phyloP scores from a whole-genome alignment of 2,329 filamentous ascomycete species.

The Xylariaceae sp. region DNA sequence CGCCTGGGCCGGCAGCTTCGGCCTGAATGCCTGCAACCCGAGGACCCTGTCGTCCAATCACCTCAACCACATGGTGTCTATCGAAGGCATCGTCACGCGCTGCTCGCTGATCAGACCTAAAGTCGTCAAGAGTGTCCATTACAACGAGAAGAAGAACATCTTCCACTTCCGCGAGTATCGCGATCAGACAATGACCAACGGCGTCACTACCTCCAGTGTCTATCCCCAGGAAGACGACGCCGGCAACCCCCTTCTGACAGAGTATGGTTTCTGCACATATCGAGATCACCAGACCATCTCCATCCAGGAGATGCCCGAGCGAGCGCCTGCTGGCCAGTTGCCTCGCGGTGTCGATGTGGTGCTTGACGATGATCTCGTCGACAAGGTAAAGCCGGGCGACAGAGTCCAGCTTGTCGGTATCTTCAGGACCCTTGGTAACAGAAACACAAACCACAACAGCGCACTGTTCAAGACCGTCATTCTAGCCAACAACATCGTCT shows the following conservation, averaged over 20 bases:
- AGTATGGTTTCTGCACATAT: slow-evolving; percentile 95
- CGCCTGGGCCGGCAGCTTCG: slow-evolving; percentile 95
- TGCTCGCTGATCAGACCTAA: slow-evolving; percentile 95
- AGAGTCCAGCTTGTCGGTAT: slow-evolving; percentile 96
- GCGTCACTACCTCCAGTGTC: slow-evolving; percentile 82
- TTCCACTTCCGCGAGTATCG: slow-evolving; percentile 90
- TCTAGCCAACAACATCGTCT: slow-evolving; percentile 89
- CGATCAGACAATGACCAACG: slow-evolving; percentile 97
- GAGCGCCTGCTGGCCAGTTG: slow-evolving; percentile 90
- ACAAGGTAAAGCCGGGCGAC: slow-evolving; percentile 92
- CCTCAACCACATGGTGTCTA: slow-evolving; percentile 93
- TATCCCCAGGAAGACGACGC: slow-evolving; percentile 94
- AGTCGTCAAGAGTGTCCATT: slow-evolving; percentile 97
- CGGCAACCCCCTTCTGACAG: slow-evolving; percentile 86
- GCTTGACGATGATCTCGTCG: slow-evolving; percentile 92
- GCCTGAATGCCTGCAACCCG: slow-evolving; percentile 91
- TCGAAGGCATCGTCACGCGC: slow-evolving; percentile 96
- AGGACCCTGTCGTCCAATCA: slow-evolving; percentile 85
- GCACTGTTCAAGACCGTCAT: slow-evolving; percentile 93
- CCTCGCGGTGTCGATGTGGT: slow-evolving; percentile 95
- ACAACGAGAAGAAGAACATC: slow-evolving; percentile 80
- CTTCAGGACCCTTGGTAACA: slow-evolving; percentile 89
- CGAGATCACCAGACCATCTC: slow-evolving; percentile 96
- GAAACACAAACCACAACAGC: slow-evolving; percentile 86
- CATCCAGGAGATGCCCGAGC: slow-evolving; percentile 98